phyloP scores from a whole-genome alignment of 1,139 yeast species.

The Yamadazyma blattariae region DNA sequence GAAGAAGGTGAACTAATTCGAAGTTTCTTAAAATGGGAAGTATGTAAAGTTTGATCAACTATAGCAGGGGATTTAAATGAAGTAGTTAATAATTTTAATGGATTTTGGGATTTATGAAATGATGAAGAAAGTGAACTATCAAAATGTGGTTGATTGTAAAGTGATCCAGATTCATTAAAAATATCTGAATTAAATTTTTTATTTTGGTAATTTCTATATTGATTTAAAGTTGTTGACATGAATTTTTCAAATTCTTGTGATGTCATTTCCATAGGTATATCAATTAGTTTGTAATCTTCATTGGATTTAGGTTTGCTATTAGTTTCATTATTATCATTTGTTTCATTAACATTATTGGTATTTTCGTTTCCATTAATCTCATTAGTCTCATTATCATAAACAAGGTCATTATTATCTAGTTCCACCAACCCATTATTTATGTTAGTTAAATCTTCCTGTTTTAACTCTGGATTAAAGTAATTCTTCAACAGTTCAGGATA shows the following conservation, averaged over 20 bases:
- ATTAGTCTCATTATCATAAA: not conserved
- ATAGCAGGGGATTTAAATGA: constrained; percentile 36
- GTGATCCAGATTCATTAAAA: constrained; percentile 5
- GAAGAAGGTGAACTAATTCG: constrained; percentile 42
- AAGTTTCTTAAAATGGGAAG: constrained; percentile 42
- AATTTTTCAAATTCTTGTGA: constrained; percentile 33
- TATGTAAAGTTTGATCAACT: constrained; percentile 33
- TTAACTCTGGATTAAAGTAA: not conserved
- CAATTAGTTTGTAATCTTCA: too few species aligned
- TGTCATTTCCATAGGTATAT: constrained; percentile 8
- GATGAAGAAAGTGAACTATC: constrained; percentile 13
- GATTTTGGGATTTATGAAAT: constrained; percentile 18
- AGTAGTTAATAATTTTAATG: constrained; percentile 17
- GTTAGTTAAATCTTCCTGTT: too few species aligned
- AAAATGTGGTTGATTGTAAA: constrained; percentile 10
- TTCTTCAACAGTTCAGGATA: not conserved
- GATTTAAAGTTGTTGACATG: constrained; percentile 31
- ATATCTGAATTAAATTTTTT: constrained; percentile 16
- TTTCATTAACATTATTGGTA: not conserved
- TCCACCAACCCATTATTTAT: not conserved
- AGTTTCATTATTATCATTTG: not conserved
- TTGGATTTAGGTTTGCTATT: not conserved
- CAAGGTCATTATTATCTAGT: not conserved
- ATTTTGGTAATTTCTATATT: constrained; percentile 30
- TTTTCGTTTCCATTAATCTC: not conserved